These are phyloP conservation scores for Diddensiella transvaalensis DNA, from an alignment of 805 yeast species.

Conservation along the genomic window DNA sequence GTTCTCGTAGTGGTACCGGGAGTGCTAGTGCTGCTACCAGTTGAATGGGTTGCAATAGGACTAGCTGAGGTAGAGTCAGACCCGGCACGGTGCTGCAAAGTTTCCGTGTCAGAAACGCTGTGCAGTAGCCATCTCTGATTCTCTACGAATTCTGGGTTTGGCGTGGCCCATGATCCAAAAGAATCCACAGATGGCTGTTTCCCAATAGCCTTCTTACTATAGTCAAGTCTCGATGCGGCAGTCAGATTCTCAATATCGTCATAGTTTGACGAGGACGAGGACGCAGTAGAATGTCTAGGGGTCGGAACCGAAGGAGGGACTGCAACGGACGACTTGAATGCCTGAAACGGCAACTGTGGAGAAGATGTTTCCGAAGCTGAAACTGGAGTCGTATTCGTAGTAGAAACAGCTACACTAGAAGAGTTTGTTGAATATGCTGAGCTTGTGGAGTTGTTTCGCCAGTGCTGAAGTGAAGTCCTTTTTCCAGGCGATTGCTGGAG, in stretches of 20 bases:
- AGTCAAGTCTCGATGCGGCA: not conserved
- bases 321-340: not conserved
- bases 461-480: slow-evolving; percentile 1
- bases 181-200: slow-evolving; percentile 22
- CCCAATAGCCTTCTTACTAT: not conserved
- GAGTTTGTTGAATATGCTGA: slow-evolving; percentile 6
- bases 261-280: slow-evolving; percentile 1
- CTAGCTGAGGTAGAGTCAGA: slow-evolving; percentile 3
- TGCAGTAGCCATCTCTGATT: slow-evolving; percentile 27
- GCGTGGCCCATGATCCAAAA: slow-evolving; percentile 24
- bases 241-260: not conserved
- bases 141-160: slow-evolving; percentile 26
- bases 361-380: slow-evolving; percentile 2
- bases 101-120: slow-evolving; percentile 7
- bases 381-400: not conserved
- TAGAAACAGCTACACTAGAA: not conserved
- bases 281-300: slow-evolving; percentile 1
- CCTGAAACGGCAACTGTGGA: not conserved
- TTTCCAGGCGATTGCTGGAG: not conserved
- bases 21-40: slow-evolving; percentile 3
- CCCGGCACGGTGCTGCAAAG: not conserved
- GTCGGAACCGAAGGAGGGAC: slow-evolving; percentile 1
- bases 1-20: slow-evolving; percentile 5
- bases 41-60: not conserved
- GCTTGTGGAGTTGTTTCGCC: slow-evolving; percentile 7